Percentiles rank a stretch among this genome's conserved stretches.
Evolutionary conservation across 2,329 filamentous ascomycete genomes (phyloP).

Genomic region (Microdochium trichocladiopsis): DNA sequence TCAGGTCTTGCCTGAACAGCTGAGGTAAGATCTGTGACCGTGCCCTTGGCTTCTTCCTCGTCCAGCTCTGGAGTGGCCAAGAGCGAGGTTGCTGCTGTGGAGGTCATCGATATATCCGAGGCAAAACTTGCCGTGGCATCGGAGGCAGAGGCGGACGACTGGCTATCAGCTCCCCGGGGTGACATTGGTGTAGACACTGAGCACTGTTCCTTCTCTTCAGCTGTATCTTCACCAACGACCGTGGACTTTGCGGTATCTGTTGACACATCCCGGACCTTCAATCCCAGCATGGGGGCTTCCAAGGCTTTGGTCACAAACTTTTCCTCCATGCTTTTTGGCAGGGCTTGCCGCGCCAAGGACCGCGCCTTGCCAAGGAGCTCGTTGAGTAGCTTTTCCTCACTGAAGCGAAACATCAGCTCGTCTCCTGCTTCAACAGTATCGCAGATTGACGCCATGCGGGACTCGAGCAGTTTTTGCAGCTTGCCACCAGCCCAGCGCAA

Average conservation of each 20-base stretch:
- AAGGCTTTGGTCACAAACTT: conserved; percentile 71
- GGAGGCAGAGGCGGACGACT: conserved; percentile 28
- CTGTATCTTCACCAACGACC: background rate
- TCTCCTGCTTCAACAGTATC: conserved; percentile 78
- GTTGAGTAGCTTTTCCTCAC: conserved; percentile 58
- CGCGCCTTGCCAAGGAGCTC: conserved; percentile 66
- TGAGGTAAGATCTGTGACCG: conserved; percentile 21
- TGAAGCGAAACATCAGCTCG: conserved; percentile 80
- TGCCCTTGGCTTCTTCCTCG: background rate
- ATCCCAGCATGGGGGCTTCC: conserved; percentile 66
- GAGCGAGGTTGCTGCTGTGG: conserved; percentile 38
- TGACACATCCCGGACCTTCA: conserved; percentile 30
- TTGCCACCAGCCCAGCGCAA: conserved; percentile 40
- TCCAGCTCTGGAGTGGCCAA: conserved; percentile 18
- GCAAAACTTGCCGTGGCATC: conserved; percentile 23
- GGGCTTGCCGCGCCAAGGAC: conserved; percentile 52
- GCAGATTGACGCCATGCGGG: conserved; percentile 64
- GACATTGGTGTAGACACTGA: conserved; percentile 15
- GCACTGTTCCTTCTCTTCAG: conserved; percentile 11
- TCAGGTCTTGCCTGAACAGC: conserved; percentile 39
- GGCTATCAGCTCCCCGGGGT: conserved; percentile 29
- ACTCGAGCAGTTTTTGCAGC: conserved; percentile 40
- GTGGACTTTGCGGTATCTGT: background rate
- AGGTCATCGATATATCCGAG: conserved; percentile 25
- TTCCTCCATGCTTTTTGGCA: conserved; percentile 80